Base-by-base conservation (phyloP, 192 early-diverging fungal species). In the Coemansia erecta region DNA sequence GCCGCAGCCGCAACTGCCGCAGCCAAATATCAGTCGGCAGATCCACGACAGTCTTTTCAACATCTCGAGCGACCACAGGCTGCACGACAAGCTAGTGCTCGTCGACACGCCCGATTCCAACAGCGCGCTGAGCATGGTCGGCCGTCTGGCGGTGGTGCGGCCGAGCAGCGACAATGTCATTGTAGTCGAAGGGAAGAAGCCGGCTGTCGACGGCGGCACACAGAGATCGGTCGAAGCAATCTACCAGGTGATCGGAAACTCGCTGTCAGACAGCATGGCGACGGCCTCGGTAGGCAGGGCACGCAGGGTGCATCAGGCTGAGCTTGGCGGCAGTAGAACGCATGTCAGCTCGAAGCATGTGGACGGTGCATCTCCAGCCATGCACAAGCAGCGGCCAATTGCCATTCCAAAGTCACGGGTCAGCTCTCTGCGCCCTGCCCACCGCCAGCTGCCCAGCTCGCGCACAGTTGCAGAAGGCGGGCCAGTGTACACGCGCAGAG, bases 361-460 rank as follows among this genome's bases (percentile, higher is more conserved):
- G 19, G 33, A 45, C 19, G 26, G n/a, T 14, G 14, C 15, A 15
- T 11, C 31, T 41, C 2, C n/a, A n/a, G 42, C 56, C 17, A 37
- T 37, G 35, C 35, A n/a, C 55, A 43, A 42, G 9, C 8, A 40
- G 7, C 57, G 75, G 11, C 65, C 58, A 18, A 66, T 72, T 56
- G 70, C 70, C 14, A 50, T 69, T 17, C 70, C 75, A 61, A 68
- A 63, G 24, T 62, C 66, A 6, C 65, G 70, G 13, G 54, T 72
- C 22, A 64, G 52, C 42, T 64, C 60, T n/a, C 62, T 78, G 54
- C 61, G 58, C 42, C 75, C 75, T 3, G 53, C 75, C 3, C 58
- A 62, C 35, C 69, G 75, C 43, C 56, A 64, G 22, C 54, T 78
- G 75, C 75, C 75, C n/a, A 68, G 39, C 26, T 78, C 75, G 9